Evolutionary conservation across 139 green algal genomes (phyloP), one percentile per base, ranked within the genome.

Genomic region (Micractinium sp.): DNA sequence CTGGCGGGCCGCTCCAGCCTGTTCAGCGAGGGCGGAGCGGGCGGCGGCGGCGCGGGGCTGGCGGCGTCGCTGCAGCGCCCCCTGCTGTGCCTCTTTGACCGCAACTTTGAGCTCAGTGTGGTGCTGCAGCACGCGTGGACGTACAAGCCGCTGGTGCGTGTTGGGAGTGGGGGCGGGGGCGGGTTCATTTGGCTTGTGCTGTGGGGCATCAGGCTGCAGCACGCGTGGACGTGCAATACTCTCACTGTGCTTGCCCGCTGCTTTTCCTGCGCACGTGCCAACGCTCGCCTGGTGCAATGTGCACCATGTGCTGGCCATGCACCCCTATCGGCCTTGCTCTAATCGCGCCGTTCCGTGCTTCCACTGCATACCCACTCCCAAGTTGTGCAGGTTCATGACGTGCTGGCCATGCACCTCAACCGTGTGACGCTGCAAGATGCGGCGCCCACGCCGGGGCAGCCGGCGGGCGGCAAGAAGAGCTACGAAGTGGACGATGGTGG

Each of bases 31-130:
- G 93, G 81, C 29, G 66, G 92, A 2, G 35, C 90, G 23, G 92
- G 89, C 19, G 63, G 12, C 33, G 90, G 31, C 56, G 87, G 33
- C 29, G 63, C 76, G 19, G 94, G 92, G 31, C 88, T 98, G 20
- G 91, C 93, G 0, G 92, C 95, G 1, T 94, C 92, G 15, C 91
- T 98, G 31, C 91, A 96, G 61, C 93, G 98, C 61, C 98, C 98
- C n/a, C 92, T 99, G 88, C 94, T 99, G 53, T 95, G 93, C 82
- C 92, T 99, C 0, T 98, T 99, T 85, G 98, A 99, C 93, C 94
- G 98, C 74, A 99, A 98, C 93, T 99, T 99, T 87, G 98, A 99
- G 93, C 93, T 99, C 27, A 93, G 92, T 15, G 92, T 93, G 15
- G 92, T 93, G 82, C 89, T 99, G 88, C 96, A 99, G 92, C 98